A percentile compares a stretch with the other conserved stretches of the same genome.
phyloP scores from a whole-genome alignment of 1,284 basidiomycete genomes.

The Quambalaria eucalypti region DNA sequence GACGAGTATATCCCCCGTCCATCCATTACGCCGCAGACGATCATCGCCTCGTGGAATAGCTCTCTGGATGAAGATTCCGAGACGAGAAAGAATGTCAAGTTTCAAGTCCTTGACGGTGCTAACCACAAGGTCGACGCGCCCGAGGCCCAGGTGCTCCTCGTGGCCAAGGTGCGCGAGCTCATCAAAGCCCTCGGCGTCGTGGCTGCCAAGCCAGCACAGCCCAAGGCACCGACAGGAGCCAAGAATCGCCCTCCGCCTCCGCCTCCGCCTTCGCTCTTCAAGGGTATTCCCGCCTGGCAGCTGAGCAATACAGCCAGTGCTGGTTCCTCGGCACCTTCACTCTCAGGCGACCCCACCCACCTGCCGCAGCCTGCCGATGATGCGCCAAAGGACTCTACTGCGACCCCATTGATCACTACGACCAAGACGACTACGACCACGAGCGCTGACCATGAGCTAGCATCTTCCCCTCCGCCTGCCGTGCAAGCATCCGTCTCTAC shows the following conservation, averaged over 20 bases:
- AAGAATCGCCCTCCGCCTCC: background rate
- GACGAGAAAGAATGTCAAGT: constrained; percentile 2
- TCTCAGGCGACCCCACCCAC: too few relatives aligned
- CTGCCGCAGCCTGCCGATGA: background rate
- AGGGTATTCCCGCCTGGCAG: constrained; percentile 1
- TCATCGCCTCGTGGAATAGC: constrained; percentile 20
- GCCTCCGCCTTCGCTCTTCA: background rate
- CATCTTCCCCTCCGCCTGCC: background rate
- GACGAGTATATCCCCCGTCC: constrained; percentile 24
- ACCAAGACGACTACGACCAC: background rate
- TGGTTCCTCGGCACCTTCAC: too few relatives aligned
- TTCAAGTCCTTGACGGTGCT: constrained; percentile 16
- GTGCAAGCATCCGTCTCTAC: background rate
- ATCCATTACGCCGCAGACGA: constrained; percentile 6
- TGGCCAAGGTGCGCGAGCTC: constrained; percentile 7
- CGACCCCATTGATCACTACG: too few relatives aligned
- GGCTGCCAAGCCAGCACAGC: background rate
- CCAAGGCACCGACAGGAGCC: background rate
- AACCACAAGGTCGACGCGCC: constrained; percentile 29
- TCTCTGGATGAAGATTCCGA: constrained; percentile 12
- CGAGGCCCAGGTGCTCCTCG: constrained; percentile 11
- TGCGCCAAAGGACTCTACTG: too few relatives aligned
- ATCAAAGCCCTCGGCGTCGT: constrained; percentile 10
- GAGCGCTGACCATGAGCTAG: background rate
- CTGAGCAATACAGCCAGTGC: background rate